Percentiles rank a stretch among this genome's conserved stretches.
Evolutionary conservation across 306 rosid genomes (phyloP).

Genomic region (Vicia faba): DNA sequence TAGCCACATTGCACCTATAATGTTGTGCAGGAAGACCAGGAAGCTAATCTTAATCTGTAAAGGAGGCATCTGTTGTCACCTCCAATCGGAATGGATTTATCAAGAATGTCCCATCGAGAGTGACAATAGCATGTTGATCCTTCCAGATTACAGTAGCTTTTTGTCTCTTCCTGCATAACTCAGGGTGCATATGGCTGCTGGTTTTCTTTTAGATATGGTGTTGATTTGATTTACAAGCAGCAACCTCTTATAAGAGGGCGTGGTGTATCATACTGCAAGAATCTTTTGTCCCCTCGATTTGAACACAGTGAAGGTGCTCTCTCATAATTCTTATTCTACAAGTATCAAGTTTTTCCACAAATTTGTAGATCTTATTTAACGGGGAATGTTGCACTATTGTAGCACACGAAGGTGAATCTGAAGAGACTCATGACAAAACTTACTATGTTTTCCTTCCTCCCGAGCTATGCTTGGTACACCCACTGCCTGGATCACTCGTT

Average conservation of each 20-base stretch:
- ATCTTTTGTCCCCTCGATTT: conserved; percentile 92
- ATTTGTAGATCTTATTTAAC: conserved; percentile 32
- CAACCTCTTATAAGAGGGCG: conserved; percentile 95
- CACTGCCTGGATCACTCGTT: conserved; percentile 90
- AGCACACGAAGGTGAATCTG: conserved; percentile 78
- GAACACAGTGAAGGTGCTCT: conserved; percentile 82
- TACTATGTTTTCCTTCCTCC: conserved; percentile 97
- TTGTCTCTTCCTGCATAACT: conserved; percentile 68
- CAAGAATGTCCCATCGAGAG: conserved; percentile 40
- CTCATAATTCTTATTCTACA: conserved; percentile 29
- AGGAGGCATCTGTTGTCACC: conserved; percentile 54
- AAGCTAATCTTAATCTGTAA: conserved; percentile 65
- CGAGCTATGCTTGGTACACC: conserved; percentile 89
- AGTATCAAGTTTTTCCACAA: conserved; percentile 15
- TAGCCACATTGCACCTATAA: conserved; percentile 54
- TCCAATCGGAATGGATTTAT: conserved; percentile 40
- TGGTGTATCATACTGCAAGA: conserved; percentile 98
- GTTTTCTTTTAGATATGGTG: conserved; percentile 82
- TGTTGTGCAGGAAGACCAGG: conserved; percentile 67
- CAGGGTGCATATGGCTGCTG: conserved; percentile 71
- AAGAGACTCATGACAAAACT: conserved; percentile 82
- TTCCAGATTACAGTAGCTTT: conserved; percentile 66
- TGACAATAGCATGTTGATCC: conserved; percentile 48
- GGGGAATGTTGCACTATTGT: conserved; percentile 38
- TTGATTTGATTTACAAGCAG: conserved; percentile 78